Evolutionary conservation across 2,329 filamentous ascomycete genomes (phyloP).

Genomic region (Trichoderma sp.): DNA sequence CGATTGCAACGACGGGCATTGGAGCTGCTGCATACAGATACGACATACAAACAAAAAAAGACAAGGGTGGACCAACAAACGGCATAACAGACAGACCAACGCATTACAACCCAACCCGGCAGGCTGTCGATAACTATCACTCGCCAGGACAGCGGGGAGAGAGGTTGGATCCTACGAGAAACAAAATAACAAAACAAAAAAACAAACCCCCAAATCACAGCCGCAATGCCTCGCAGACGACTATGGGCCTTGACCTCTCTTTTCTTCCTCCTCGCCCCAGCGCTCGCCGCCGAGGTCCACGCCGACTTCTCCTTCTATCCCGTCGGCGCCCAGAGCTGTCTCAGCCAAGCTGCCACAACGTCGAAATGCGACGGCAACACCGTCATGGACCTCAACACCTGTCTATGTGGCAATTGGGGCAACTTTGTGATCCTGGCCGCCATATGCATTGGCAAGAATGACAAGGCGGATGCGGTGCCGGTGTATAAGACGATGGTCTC

Average conservation of each 20-base stretch:
- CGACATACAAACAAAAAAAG: not conserved
- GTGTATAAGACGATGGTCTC: slow-evolving; percentile 45
- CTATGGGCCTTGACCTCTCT: slow-evolving; percentile 28
- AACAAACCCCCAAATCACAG: not conserved
- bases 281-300: slow-evolving; percentile 26
- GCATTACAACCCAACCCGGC: not conserved
- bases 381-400: slow-evolving; percentile 44
- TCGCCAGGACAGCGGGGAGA: not conserved
- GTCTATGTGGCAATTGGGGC: slow-evolving; percentile 50
- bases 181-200: not conserved
- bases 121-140: not conserved
- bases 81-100: not conserved
- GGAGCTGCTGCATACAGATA: not conserved
- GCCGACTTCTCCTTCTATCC: slow-evolving; percentile 38
- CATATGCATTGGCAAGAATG: slow-evolving; percentile 41
- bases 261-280: slow-evolving; percentile 27
- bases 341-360: slow-evolving; percentile 40
- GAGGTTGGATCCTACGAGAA: not conserved
- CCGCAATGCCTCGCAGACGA: slow-evolving; percentile 30
- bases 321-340: slow-evolving; percentile 38
- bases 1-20: not conserved
- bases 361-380: slow-evolving; percentile 43
- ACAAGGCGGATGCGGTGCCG: slow-evolving; percentile 36
- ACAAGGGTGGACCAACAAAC: not conserved
- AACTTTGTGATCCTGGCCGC: slow-evolving; percentile 50